phyloP scores from a whole-genome alignment of 1,139 yeast species.

The Debaryomyces udenii region DNA sequence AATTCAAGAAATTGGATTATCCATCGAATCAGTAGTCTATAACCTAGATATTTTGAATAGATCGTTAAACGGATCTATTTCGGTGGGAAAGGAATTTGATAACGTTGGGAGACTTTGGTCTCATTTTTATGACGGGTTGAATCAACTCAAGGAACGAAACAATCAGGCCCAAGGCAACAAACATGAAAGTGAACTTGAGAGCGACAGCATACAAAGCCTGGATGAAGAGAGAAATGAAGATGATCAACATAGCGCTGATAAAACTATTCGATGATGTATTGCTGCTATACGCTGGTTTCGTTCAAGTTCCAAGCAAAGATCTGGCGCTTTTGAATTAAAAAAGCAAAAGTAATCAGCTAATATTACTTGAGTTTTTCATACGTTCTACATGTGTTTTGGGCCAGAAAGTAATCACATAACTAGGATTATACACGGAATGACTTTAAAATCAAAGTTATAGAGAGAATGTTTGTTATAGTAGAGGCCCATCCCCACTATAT shows the following conservation, averaged over 20 bases:
- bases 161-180: neutral
- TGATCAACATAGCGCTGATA: neutral
- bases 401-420: no score
- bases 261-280: neutral
- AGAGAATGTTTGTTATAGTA: no score
- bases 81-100: conserved; percentile 51
- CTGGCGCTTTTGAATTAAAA: no score
- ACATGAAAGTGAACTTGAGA: neutral
- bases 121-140: conserved; percentile 42
- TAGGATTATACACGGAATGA: no score
- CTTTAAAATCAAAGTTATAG: no score
- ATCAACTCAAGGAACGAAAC: conserved; percentile 24
- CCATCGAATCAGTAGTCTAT: conserved; percentile 44
- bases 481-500: no score
- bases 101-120: conserved; percentile 49
- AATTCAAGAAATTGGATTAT: conserved; percentile 44
- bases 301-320: no score
- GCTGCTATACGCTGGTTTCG: no score
- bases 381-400: no score
- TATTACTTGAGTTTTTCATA: no score
- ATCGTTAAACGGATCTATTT: conserved; percentile 43
- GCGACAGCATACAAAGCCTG: neutral
- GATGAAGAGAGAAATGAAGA: conserved; percentile 4
- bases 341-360: no score
- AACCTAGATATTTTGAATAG: conserved; percentile 47